These are phyloP conservation scores for Lasiosphaeria hispida DNA, from an alignment of 495 filamentous ascomycete species.

Conservation along the genomic window DNA sequence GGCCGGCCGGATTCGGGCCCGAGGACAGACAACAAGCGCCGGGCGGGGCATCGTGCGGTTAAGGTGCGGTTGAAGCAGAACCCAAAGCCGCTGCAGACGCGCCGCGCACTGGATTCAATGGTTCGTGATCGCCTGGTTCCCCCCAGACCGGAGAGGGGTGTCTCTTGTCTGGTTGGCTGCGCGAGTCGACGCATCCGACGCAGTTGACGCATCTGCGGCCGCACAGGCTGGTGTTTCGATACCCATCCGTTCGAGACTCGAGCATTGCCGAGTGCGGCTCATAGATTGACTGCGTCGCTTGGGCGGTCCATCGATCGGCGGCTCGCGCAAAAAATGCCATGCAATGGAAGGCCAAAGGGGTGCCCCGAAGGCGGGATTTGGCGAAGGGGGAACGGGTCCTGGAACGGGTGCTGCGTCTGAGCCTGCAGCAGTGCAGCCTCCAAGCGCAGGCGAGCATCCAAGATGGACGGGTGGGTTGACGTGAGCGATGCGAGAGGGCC, in stretches of 20 bases:
- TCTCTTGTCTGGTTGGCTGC: conserved; percentile 7
- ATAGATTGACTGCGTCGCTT: conserved; percentile 14
- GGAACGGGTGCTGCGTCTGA: background rate
- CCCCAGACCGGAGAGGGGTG: background rate
- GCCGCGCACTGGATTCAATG: background rate
- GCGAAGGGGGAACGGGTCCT: background rate
- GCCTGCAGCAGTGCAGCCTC: background rate
- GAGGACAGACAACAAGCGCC: conserved; percentile 8
- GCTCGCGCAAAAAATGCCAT: conserved; percentile 19
- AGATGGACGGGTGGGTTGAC: background rate
- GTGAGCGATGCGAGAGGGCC: background rate
- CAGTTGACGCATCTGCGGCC: background rate
- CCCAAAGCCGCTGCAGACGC: conserved; percentile 2
- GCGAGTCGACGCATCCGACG: background rate
- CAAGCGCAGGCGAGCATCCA: conserved; percentile 14
- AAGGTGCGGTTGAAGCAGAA: background rate
- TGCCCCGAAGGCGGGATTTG: background rate
- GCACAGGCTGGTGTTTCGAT: background rate
- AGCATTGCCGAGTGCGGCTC: conserved; percentile 25
- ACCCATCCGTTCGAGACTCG: background rate
- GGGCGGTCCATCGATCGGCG: conserved; percentile 11
- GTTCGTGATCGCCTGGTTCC: conserved; percentile 17
- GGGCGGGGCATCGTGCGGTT: background rate
- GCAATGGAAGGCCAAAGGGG: background rate
- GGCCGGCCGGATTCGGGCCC: conserved; percentile 21